phyloP scores from a whole-genome alignment of 441 rosid genomes.

The Mallotus repandus region DNA sequence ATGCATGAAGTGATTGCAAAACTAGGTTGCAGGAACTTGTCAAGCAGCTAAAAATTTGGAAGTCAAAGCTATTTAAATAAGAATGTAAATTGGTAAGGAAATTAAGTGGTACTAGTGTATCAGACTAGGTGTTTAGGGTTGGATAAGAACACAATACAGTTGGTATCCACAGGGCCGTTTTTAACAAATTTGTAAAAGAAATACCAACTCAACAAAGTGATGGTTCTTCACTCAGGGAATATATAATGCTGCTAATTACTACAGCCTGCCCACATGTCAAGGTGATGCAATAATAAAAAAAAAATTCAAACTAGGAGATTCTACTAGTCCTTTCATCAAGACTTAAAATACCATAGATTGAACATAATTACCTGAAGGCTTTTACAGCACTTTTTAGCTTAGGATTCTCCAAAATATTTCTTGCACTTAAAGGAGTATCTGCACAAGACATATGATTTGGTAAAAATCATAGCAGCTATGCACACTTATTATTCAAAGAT shows the following conservation, averaged over 20 bases:
- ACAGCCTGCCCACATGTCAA: not conserved
- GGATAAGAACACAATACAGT: no score
- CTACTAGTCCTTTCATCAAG: not conserved
- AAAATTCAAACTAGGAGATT: not conserved
- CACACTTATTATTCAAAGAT: not conserved
- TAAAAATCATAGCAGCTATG: not conserved
- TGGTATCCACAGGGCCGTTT: no score
- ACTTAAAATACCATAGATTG: not conserved
- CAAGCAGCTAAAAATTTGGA: no score
- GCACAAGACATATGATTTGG: conserved; percentile 27
- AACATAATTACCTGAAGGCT: conserved; percentile 55
- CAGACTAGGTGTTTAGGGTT: no score
- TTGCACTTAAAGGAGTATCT: conserved; percentile 78
- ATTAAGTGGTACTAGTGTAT: no score
- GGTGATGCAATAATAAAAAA: not conserved
- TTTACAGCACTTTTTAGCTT: conserved; percentile 90
- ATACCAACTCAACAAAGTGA: not conserved
- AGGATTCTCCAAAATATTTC: conserved; percentile 82
- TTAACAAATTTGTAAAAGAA: not conserved
- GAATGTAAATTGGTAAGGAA: no score
- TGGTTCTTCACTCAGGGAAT: not conserved
- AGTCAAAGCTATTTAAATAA: no score
- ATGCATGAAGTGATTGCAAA: no score
- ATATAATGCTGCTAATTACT: not conserved
- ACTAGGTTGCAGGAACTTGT: no score